phyloP scores from a whole-genome alignment of 768 basidiomycete species.

The Termitomyces sp. region DNA sequence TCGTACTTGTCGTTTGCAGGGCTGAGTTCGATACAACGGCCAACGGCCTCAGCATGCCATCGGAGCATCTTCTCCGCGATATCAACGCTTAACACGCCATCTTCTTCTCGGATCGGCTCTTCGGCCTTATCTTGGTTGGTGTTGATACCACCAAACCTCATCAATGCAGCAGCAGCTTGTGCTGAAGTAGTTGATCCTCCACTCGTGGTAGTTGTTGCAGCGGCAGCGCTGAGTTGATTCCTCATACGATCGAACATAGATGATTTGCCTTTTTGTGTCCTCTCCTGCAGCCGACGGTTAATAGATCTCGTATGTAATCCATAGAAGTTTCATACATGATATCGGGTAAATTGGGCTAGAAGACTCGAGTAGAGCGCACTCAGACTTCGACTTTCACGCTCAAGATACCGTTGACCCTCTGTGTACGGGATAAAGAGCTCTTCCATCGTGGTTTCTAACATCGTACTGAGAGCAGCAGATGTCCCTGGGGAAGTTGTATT shows the following conservation, averaged over 20 bases:
- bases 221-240: conserved; percentile 77
- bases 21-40: conserved; percentile 89
- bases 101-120: conserved; percentile 72
- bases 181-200: conserved; percentile 67
- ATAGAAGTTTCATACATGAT: conserved; percentile 60
- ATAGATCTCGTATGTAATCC: conserved; percentile 2
- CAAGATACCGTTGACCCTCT: conserved; percentile 88
- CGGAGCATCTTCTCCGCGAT: conserved; percentile 87
- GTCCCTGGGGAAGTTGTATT: conserved; percentile 38
- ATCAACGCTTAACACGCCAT: conserved; percentile 72
- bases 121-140: conserved; percentile 52
- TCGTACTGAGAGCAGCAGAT: conserved; percentile 60
- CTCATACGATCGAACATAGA: conserved; percentile 91
- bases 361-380: conserved; percentile 72
- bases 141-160: conserved; percentile 84
- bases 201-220: conserved; percentile 55
- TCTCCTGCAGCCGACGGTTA: conserved; percentile 33
- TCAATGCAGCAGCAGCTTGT: conserved; percentile 82
- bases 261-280: conserved; percentile 62
- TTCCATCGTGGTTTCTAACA: conserved; percentile 96
- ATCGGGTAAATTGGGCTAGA: conserved; percentile 73
- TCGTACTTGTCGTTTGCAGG: conserved; percentile 79
- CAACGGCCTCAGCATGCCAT: conserved; percentile 98
- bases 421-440: conserved; percentile 94
- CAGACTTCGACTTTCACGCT: conserved; percentile 83